phyloP scores from a whole-genome alignment of 768 basidiomycete genomes.

The Russula lepida region DNA sequence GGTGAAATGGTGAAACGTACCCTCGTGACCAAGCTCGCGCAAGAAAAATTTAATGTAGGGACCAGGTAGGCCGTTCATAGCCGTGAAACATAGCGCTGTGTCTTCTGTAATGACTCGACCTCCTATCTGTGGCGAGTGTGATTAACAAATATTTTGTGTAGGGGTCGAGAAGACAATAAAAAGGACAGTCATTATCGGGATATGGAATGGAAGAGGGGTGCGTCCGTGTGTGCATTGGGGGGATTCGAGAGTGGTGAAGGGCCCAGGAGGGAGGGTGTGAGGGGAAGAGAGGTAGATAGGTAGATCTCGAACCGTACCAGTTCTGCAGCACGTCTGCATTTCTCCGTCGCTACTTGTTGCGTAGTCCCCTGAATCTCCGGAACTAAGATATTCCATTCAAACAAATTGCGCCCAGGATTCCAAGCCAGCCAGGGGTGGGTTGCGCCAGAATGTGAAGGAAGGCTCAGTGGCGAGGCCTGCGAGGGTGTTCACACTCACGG shows the following conservation, averaged over 20 bases:
- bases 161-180: no score
- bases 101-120: conserved; percentile 77
- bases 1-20: conserved; percentile 38
- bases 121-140: conserved; percentile 31
- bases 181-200: no score
- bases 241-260: neutral
- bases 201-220: neutral
- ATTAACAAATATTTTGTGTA: no score
- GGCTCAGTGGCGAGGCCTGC: no score
- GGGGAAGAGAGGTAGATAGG: neutral
- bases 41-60: conserved; percentile 97
- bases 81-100: conserved; percentile 87
- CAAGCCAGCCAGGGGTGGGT: no score
- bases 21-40: conserved; percentile 74
- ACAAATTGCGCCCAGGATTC: neutral
- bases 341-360: conserved; percentile 79
- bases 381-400: conserved; percentile 39
- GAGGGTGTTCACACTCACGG: conserved; percentile 39
- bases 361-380: conserved; percentile 94
- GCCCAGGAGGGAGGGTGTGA: neutral
- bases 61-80: conserved; percentile 85
- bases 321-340: conserved; percentile 80
- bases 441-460: no score
- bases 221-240: no score
- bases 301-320: conserved; percentile 44